phyloP scores from a whole-genome alignment of 2,329 filamentous ascomycete species.

The Escovopsis weberi region DNA sequence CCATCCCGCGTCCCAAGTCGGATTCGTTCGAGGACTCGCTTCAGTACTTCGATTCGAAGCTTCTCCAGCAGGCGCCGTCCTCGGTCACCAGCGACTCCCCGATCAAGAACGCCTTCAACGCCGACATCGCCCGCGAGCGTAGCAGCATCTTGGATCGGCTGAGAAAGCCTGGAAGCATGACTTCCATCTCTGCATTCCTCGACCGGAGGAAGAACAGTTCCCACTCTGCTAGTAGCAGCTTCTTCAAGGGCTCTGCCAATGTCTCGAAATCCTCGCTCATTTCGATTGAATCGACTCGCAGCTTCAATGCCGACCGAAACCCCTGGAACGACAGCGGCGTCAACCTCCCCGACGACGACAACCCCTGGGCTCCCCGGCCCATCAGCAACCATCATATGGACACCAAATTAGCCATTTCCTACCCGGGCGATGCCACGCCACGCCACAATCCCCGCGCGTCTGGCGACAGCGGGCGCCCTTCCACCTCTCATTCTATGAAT shows the following conservation, averaged over 20 bases:
- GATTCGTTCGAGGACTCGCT: slow-evolving; percentile 97
- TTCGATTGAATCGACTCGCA: slow-evolving; percentile 88
- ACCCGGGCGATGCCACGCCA: slow-evolving; percentile 69
- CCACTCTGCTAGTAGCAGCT: slow-evolving; percentile 63
- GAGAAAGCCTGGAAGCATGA: slow-evolving; percentile 87
- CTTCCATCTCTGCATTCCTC: slow-evolving; percentile 89
- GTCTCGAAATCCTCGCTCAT: slow-evolving; percentile 91
- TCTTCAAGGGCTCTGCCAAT: slow-evolving; percentile 87
- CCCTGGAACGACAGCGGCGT: slow-evolving; percentile 97
- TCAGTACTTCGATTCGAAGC: slow-evolving; percentile 92
- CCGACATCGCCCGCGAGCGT: slow-evolving; percentile 65
- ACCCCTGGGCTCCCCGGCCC: slow-evolving; percentile 47
- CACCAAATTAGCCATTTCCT: slow-evolving; percentile 48
- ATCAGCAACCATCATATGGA: slow-evolving; percentile 52
- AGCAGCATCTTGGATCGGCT: slow-evolving; percentile 82
- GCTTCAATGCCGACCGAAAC: slow-evolving; percentile 80
- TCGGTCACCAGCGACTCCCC: slow-evolving; percentile 75
- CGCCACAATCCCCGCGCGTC: slow-evolving; percentile 73
- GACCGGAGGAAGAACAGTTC: slow-evolving; percentile 90
- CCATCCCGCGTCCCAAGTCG: slow-evolving; percentile 95
- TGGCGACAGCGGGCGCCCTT: slow-evolving; percentile 81
- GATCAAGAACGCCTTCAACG: slow-evolving; percentile 69
- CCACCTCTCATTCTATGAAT: slow-evolving; percentile 87
- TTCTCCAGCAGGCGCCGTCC: slow-evolving; percentile 81
- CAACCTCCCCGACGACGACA: slow-evolving; percentile 81